Base-by-base conservation (phyloP, 1,284 basidiomycete genomes). In the Boletus albobrunnescens region DNA sequence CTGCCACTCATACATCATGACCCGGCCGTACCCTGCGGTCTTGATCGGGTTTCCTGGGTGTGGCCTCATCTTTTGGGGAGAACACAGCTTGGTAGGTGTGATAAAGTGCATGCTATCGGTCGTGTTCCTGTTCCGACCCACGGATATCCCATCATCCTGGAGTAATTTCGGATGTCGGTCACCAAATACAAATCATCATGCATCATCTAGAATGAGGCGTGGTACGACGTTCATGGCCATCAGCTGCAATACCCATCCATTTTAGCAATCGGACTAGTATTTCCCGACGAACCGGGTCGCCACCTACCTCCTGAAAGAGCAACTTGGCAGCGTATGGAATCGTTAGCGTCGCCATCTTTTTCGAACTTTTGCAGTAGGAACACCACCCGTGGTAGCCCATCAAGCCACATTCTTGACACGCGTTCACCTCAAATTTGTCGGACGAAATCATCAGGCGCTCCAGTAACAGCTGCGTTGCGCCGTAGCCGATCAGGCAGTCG, bases 401-500 rank as follows among this genome's bases (percentile, higher is more conserved):
- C 60, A 99, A 74, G 6, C 96, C 95, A 67, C 95, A 99, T 46
- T 85, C 79, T 63, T 96, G 82, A 67, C 96, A 99, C 3, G 94
- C 94, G 61, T 97, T 91, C 42, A 98, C 92, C 65, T 95, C 91
- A 64, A 99, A 99, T 58, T 93, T 92, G 72, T 95, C 92, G 14
- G 91, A 96, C 12, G 92, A 96, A 52, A 99, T 93, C 95, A 99
- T 99, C 14, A 99, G 78, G 17, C 96, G 87, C 70, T 98, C 96
- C 8, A 99, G 80, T 17, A 99, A 73, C 36, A 99, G 78, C 63
- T 99, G 95, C 1, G 94, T 96, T 2, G 96, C 96, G 17, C 94
- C 94, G 60, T 97, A 95, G 44, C 92, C 93, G 61, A 94, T 94
- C 23, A 94, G 74, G 67, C 92, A 99, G 69, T 99, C 96, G 42